These are phyloP conservation scores for barrel medic (Medicago truncatula) DNA, from an alignment of 306 rosid species.

Conservation along the genomic window MtrunA17r5.0-ANR NC_053048.1:26324001-26324500, in stretches of 20 bases:
- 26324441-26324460: not conserved
- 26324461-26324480: not conserved
- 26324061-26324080: not conserved
- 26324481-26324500: not conserved
- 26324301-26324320: not conserved
- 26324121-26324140: not conserved
- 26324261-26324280: not conserved
- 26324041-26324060: no score
- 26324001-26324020: constrained; percentile 39
- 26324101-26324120: not conserved
- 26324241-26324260: not conserved
- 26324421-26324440: not conserved
- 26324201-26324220: not conserved
- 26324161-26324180: not conserved
- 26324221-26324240: not conserved
- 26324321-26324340: not conserved
- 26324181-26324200: not conserved
- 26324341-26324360: not conserved
- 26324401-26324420: not conserved
- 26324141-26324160: not conserved
- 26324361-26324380: not conserved
- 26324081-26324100: not conserved
- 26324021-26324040: not conserved
- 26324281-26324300: not conserved
- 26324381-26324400: not conserved